Base-by-base conservation (phyloP, 345 rosid species). In the Linum tenue region DNA sequence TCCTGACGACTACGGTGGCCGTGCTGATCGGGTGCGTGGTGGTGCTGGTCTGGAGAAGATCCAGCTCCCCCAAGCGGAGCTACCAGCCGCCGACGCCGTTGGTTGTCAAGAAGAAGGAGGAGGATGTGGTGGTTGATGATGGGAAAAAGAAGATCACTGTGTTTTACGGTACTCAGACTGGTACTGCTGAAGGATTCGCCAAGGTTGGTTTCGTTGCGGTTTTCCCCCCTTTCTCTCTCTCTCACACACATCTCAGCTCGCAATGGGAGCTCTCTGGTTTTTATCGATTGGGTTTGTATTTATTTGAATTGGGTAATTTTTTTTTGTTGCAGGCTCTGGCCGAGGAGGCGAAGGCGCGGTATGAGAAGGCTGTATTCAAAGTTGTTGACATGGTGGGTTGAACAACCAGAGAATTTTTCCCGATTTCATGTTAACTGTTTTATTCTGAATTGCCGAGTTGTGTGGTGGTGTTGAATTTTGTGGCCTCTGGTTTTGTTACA, bases 261-360 rank as follows among this genome's bases (percentile, higher is more conserved):
- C 38, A 35, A 5, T 14, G 58, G 50, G 11, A 48, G 53, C 53
- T 48, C 31, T 22, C 31, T 48, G 50, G 53, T 48, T 7, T 44
- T 44, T 9, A 44, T 44, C 12, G 31, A 22, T 44, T 43, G 55
- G 16, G 8, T 38, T 62, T 39, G 41, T 3, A 51, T 4, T 4
- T 0, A 8, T 4, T n/a, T n/a, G n/a, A n/a, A 43, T 43, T 43
- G 6, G 6, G 50, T 5, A 43, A 5, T 2, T 1, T 43, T 43
- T 43, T 4, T 43, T 48, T 48, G 9, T 62, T 44, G 0, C 55
- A 88, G 95, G 85, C 96, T 68, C 76, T 88, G 66, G 78, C 84
- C 42, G 99, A 95, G 61, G 99, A 95, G 80, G 95, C 84, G 58
- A 87, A 68, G 73, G 85, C 84, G 10, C 90, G 97, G 67, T 95